phyloP scores from a whole-genome alignment of 2,329 filamentous ascomycete genomes.

The Apiospora marii region DNA sequence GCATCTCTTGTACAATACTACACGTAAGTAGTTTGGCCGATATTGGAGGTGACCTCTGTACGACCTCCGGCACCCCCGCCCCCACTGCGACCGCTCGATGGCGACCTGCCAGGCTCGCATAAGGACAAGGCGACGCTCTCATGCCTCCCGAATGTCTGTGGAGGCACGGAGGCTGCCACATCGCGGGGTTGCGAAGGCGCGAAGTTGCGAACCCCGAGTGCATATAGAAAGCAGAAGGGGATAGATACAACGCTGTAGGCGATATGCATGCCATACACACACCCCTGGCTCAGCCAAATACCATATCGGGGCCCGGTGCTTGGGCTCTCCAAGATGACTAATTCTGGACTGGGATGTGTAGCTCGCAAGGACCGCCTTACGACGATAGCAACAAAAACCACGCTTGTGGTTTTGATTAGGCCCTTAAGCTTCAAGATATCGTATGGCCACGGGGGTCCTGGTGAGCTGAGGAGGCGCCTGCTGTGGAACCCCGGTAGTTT shows the following conservation, averaged over 20 bases:
- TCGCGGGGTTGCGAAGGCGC: background rate
- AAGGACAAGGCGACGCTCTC: background rate
- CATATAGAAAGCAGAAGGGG: background rate
- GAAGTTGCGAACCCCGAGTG: background rate
- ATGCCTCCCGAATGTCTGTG: background rate
- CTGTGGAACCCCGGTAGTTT: background rate
- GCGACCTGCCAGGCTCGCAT: background rate
- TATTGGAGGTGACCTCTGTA: background rate
- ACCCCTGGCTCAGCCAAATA: background rate
- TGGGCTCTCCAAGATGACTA: background rate
- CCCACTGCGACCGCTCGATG: background rate
- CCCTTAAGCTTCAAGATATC: background rate
- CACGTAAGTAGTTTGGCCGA: background rate
- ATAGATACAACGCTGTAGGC: too few species aligned
- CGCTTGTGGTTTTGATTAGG: background rate
- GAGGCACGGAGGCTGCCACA: background rate
- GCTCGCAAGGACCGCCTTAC: background rate
- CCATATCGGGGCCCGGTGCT: background rate
- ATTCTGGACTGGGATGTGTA: background rate
- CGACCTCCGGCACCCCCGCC: background rate
- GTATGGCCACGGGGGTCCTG: background rate
- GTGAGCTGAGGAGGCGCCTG: background rate
- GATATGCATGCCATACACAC: background rate
- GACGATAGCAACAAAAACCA: background rate
- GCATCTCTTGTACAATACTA: background rate